These are phyloP conservation scores for Erythrophleum fordii DNA, from an alignment of 306 rosid species.

Conservation along the genomic window DNA sequence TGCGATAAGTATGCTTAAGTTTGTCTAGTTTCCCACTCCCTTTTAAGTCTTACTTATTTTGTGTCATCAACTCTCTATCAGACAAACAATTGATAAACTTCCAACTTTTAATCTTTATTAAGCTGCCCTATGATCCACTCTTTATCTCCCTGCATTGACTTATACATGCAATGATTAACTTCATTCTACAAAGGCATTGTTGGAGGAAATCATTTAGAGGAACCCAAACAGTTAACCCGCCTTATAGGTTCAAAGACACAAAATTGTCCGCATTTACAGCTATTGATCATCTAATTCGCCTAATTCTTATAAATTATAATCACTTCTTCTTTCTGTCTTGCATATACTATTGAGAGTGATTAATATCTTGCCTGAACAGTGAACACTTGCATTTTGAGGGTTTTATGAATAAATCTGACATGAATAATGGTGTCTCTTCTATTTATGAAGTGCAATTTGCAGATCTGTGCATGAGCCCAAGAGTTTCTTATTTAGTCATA, in stretches of 20 bases:
- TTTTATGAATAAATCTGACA: background rate
- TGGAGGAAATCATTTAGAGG: background rate
- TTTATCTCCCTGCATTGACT: background rate
- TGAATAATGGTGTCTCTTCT: constrained; percentile 10
- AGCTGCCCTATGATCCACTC: background rate
- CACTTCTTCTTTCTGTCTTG: background rate
- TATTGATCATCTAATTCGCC: background rate
- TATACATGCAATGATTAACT: background rate
- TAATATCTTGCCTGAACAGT: constrained; percentile 3
- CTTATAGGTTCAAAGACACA: background rate
- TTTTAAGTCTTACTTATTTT: background rate
- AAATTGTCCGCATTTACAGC: background rate
- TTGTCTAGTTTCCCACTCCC: background rate
- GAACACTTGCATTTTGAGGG: constrained; percentile 13
- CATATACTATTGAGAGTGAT: background rate
- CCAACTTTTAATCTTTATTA: background rate
- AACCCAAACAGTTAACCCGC: background rate
- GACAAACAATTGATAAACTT: background rate
- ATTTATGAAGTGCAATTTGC: constrained; percentile 30
- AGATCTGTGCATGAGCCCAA: background rate
- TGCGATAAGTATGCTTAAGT: background rate
- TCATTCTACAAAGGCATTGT: background rate
- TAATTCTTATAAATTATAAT: background rate
- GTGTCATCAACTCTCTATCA: background rate
- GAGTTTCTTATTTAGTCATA: constrained; percentile 28